Evolutionary conservation across 768 basidiomycete species (phyloP), one percentile per base, ranked within the genome.

Genomic region (Suillus bovinus): DNA sequence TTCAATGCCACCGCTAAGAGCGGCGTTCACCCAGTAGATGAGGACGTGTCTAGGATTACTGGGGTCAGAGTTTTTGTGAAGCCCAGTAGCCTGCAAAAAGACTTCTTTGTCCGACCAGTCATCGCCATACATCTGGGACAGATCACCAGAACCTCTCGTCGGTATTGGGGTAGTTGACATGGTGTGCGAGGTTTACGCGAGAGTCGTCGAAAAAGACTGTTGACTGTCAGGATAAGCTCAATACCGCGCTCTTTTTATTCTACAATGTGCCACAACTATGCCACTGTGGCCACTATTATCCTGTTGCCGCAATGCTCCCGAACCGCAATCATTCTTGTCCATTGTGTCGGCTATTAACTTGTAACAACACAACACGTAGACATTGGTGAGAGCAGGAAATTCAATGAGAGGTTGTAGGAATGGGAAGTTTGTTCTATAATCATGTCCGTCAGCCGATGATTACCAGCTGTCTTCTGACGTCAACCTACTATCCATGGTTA

Each of bases 1-100:
- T 38, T 72, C 64, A 17, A 65, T 65, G 16, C 70, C 68, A 24
- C 70, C 68, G 46, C 7, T 13, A 42, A 72, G 72, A 47, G 61
- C 54, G 14, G 44, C 59, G 64, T 72, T 72, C 55, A 68, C 67
- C 72, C 71, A 72, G 57, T 72, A 74, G 36, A 72, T 20, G 20
- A 74, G 24, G 47, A 70, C 67, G 34, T 54, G 49, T 24, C 64
- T 60, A 16, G 58, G 52, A 5, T 61, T 49, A 39, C 4, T 44
- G 22, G 17, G 61, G 22, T 61, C 24, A 16, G 27, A 27, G 3
- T 46, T 2, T 24, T 16, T 42, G 29, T 39, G 27, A 13, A 55
- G 42, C 4, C 62, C 63, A 5, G 70, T 38, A 2, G 65, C 67
- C 42, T 70, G 72, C 33, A 72, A 31, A 42, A 66, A 74, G 56